A percentile compares a stretch with the other conserved stretches of the same genome.
Evolutionary conservation across 495 filamentous ascomycete genomes (phyloP).

Genomic region (Opeltia flavorubescens): DNA sequence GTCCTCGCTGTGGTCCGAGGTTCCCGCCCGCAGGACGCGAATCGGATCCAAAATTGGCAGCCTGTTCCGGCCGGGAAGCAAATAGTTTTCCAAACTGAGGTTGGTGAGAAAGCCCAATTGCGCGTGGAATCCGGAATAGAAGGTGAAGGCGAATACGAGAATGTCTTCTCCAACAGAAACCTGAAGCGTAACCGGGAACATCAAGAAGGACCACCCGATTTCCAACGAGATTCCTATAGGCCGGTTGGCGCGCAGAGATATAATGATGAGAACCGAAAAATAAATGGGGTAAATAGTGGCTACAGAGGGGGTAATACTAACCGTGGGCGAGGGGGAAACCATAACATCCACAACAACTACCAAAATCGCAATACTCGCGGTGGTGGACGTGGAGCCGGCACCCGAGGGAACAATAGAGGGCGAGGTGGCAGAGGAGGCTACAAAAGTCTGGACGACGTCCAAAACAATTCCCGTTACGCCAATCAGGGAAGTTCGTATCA

Average conservation of each 20-base stretch:
- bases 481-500: slow-evolving; percentile 10
- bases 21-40: slow-evolving; percentile 64
- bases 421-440: slow-evolving; percentile 19
- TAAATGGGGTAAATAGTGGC: slow-evolving; percentile 2
- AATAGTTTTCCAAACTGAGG: slow-evolving; percentile 59
- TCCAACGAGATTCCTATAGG: not conserved
- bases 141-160: slow-evolving; percentile 44
- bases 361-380: slow-evolving; percentile 25
- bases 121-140: slow-evolving; percentile 57
- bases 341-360: slow-evolving; percentile 30
- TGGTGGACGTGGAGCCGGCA: slow-evolving; percentile 21
- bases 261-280: slow-evolving; percentile 15
- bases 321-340: slow-evolving; percentile 31
- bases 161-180: slow-evolving; percentile 36
- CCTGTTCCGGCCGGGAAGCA: slow-evolving; percentile 51
- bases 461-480: slow-evolving; percentile 8
- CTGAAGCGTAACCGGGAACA: slow-evolving; percentile 40
- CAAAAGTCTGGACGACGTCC: slow-evolving; percentile 31
- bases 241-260: slow-evolving; percentile 9
- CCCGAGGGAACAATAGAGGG: slow-evolving; percentile 2
- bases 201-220: slow-evolving; percentile 28
- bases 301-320: slow-evolving; percentile 24
- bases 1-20: slow-evolving; percentile 60
- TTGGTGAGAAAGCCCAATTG: slow-evolving; percentile 76
- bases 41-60: slow-evolving; percentile 75